phyloP scores from a whole-genome alignment of 768 basidiomycete genomes.

The Aureoboletus auriporus region DNA sequence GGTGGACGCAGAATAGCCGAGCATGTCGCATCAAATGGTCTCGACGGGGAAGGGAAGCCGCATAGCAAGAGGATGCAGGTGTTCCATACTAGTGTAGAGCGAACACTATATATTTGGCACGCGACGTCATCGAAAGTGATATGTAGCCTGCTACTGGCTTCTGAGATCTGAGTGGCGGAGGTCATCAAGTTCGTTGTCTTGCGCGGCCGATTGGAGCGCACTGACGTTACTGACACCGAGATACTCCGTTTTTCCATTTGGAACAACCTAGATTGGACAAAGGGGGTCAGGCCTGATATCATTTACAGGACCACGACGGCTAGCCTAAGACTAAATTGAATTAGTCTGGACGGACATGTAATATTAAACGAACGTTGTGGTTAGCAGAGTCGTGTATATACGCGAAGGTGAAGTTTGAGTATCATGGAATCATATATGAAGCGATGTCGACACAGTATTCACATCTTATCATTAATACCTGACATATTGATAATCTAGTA shows the following conservation, averaged over 20 bases:
- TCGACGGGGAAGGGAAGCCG: background rate
- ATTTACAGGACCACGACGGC: background rate
- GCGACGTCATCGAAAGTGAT: background rate
- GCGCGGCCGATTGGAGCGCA: background rate
- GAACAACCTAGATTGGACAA: no score
- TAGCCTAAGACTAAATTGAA: no score
- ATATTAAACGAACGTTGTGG: background rate
- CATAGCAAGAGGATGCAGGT: no score
- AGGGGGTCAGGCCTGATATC: no score
- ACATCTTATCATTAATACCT: no score
- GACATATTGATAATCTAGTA: no score
- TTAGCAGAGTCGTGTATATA: background rate
- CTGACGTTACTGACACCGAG: background rate
- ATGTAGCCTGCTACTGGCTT: no score
- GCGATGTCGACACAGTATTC: no score
- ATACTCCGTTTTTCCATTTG: no score
- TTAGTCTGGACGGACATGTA: background rate
- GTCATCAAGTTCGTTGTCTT: background rate
- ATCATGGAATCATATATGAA: no score
- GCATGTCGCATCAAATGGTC: conserved; percentile 12
- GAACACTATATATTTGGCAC: no score
- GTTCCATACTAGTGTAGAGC: no score
- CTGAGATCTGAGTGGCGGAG: background rate
- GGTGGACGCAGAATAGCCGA: conserved; percentile 8
- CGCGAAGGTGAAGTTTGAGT: background rate